These are phyloP conservation scores for Tieghemostelium lacteum DNA, from an alignment of 78 protist genomes.

Conservation along the genomic window DNA sequence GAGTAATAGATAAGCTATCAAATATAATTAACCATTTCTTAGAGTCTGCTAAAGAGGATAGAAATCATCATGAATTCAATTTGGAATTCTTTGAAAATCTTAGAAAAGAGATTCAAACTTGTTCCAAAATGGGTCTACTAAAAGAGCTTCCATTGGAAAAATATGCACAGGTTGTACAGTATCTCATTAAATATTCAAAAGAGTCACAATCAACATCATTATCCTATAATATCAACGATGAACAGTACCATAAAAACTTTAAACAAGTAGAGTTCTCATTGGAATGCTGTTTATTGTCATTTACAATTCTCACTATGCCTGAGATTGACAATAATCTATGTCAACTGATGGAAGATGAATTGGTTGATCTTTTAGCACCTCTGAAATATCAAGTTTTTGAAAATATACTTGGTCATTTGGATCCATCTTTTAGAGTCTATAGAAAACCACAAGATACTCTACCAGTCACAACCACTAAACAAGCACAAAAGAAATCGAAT, in stretches of 20 bases:
- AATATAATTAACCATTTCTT: slow-evolving; percentile 4
- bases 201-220: slow-evolving; percentile 16
- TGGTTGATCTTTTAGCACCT: slow-evolving; percentile 34
- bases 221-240: not conserved
- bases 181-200: not conserved
- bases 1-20: slow-evolving; percentile 20
- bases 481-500: not conserved
- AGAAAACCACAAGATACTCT: not conserved
- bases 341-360: slow-evolving; percentile 43
- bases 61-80: not conserved
- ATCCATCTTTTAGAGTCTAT: slow-evolving; percentile 55
- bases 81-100: not conserved
- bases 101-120: slow-evolving; percentile 9
- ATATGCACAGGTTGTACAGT: slow-evolving; percentile 27
- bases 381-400: slow-evolving; percentile 40
- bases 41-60: slow-evolving; percentile 2
- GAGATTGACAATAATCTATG: slow-evolving; percentile 9
- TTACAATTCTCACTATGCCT: slow-evolving; percentile 28
- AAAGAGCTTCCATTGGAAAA: slow-evolving; percentile 35
- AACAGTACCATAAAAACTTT: not conserved
- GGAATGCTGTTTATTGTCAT: slow-evolving; percentile 11
- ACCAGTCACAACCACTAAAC: not conserved
- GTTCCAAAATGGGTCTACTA: not conserved
- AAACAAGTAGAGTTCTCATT: slow-evolving; percentile 29
- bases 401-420: slow-evolving; percentile 51